phyloP scores from a whole-genome alignment of 1,284 basidiomycete genomes.

The Fistulina hepatica region DNA sequence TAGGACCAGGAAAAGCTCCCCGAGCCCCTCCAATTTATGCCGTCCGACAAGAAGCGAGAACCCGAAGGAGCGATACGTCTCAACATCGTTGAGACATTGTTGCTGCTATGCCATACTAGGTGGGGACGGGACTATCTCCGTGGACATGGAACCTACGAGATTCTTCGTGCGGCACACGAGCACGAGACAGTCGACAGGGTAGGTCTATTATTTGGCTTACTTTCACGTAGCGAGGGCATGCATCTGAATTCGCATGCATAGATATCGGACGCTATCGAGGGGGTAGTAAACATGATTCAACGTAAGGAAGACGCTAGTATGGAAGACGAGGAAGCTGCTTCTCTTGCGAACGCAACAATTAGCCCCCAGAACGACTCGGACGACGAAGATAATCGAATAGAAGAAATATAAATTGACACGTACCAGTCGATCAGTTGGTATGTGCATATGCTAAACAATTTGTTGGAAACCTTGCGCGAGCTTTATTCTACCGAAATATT shows the following conservation, averaged over 20 bases:
- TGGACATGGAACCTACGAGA: slow-evolving; percentile 77
- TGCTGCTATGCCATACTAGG: slow-evolving; percentile 81
- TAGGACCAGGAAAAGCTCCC: slow-evolving; percentile 89
- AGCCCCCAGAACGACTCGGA: not conserved
- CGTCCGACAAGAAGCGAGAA: slow-evolving; percentile 78
- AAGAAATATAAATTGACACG: slow-evolving; percentile 37
- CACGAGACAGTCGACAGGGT: slow-evolving; percentile 75
- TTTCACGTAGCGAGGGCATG: not conserved
- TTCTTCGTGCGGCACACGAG: slow-evolving; percentile 75
- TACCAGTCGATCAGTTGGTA: not conserved
- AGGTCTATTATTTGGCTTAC: slow-evolving; percentile 14
- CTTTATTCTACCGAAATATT: too few relatives aligned
- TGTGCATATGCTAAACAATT: too few relatives aligned
- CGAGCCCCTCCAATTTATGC: slow-evolving; percentile 79
- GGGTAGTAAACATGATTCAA: slow-evolving; percentile 66
- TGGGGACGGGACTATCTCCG: slow-evolving; percentile 81
- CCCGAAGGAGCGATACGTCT: slow-evolving; percentile 70
- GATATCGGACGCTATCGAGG: slow-evolving; percentile 59
- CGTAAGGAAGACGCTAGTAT: not conserved
- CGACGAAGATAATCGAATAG: slow-evolving; percentile 45
- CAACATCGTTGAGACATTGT: slow-evolving; percentile 81
- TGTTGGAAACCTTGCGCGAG: too few relatives aligned
- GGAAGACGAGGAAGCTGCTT: not conserved
- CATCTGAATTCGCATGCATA: slow-evolving; percentile 18
- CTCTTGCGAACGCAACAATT: not conserved